Evolutionary conservation across 2,329 filamentous ascomycete species (phyloP).

Genomic region (Pseudopithomyces maydicus): DNA sequence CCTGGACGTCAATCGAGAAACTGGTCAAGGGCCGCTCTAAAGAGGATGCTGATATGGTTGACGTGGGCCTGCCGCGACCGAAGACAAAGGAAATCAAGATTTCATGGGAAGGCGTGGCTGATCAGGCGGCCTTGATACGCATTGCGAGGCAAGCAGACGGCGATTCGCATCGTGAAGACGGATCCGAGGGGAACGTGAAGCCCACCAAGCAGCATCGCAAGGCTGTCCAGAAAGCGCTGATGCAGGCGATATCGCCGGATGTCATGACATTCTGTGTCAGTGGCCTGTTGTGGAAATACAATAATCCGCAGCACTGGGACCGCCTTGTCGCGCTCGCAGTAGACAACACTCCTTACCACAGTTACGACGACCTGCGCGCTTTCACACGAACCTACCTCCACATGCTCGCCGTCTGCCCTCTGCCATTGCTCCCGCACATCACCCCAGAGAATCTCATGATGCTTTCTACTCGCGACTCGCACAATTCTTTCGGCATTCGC

Average conservation of each 20-base stretch:
- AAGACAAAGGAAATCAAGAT: constrained; percentile 29
- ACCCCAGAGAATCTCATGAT: constrained; percentile 42
- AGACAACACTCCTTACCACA: constrained; percentile 50
- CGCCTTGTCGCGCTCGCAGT: constrained; percentile 45
- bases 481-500: constrained; percentile 56
- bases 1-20: constrained; percentile 42
- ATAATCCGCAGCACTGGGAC: constrained; percentile 35
- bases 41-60: constrained; percentile 42
- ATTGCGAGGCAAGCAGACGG: constrained; percentile 21
- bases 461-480: constrained; percentile 48
- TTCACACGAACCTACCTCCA: constrained; percentile 51
- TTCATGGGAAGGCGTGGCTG: constrained; percentile 31
- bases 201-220: constrained; percentile 40
- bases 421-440: constrained; percentile 36
- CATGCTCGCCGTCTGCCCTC: constrained; percentile 48
- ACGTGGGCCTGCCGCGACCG: constrained; percentile 33
- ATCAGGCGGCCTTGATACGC: constrained; percentile 34
- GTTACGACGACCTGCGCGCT: constrained; percentile 43
- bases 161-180: not conserved
- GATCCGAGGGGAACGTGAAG: constrained; percentile 8
- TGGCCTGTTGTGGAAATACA: constrained; percentile 43
- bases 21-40: constrained; percentile 36
- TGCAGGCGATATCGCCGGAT: constrained; percentile 40
- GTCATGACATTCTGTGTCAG: constrained; percentile 50
- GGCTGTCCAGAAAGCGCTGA: constrained; percentile 36